Base-by-base conservation (phyloP, 352 stramenopile species). In the Globisporangium abappressorium region DNA sequence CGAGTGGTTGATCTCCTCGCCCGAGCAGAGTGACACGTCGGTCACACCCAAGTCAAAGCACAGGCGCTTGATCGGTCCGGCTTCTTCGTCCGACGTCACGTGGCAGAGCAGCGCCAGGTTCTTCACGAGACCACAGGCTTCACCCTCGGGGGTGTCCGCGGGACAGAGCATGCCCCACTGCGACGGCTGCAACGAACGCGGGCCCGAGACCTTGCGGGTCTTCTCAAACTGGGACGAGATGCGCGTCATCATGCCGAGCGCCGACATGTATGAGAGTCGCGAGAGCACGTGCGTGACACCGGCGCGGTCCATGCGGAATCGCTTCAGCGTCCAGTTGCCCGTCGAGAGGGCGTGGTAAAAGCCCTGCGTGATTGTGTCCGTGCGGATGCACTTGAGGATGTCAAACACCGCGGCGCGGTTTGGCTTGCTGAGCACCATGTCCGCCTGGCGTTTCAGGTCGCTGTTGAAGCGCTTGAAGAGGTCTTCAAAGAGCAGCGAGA, bases 81-180 rank as follows among this genome's bases (percentile, higher is more conserved):
- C 89, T 62, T 99, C 93, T 70, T 98, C 95, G 54, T 95, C 87
- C 2, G 82, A 93, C 64, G 86, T 97, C 38, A 99, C 98, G 65
- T 99, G 97, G 33, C 97, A 98, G n/a, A 99, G 77, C 36, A 99
- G 79, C 6, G 97, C 97, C 30, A 99, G 80, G 73, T 99, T 99
- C 78, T 99, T 99, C 5, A 99, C 98, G 30, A 99, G 87, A 71
- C 98, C 98, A 80, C 98, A 99, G 7, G 97, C 96, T 81, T 99
- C 98, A 68, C 98, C 97, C 91, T 99, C 98, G 2, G 98, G 98
- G 2, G 98, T 99, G 80, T 99, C 98, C 6, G 97, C 97, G 0
- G 97, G 97, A 86, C 97, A 97, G 11, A 99, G 82, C 97, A 99
- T 99, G 41, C 98, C 98, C 97, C 97, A 99, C 82, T 99, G 98